phyloP scores from a whole-genome alignment of 129 eudicot genomes.

The Deinandra increscens region DNA sequence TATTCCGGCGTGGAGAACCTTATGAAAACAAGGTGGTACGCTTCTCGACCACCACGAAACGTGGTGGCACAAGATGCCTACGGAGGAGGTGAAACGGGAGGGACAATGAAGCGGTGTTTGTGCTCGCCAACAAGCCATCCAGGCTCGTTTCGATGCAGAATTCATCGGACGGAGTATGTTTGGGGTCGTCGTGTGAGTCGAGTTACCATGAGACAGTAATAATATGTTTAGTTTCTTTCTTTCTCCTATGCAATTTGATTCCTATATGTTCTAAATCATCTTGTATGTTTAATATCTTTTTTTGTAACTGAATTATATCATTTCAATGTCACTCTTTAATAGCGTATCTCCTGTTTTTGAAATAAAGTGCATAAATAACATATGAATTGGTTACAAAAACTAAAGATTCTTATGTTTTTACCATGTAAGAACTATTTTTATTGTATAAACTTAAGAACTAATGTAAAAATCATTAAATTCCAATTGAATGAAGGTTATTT shows the following conservation, averaged over 20 bases:
- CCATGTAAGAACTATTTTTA: too few relatives aligned
- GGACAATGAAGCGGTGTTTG: constrained; percentile 39
- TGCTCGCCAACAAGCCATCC: constrained; percentile 76
- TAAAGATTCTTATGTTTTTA: too few relatives aligned
- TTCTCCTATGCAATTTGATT: constrained; percentile 14
- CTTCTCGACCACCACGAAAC: constrained; percentile 26
- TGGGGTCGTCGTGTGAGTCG: constrained; percentile 45
- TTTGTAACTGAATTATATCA: constrained; percentile 19
- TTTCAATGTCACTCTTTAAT: background rate
- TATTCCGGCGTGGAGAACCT: constrained; percentile 24
- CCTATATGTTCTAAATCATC: constrained; percentile 10
- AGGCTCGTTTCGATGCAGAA: constrained; percentile 70
- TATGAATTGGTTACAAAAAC: too few relatives aligned
- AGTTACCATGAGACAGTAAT: constrained; percentile 8
- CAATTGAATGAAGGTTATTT: too few relatives aligned
- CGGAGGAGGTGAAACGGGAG: constrained; percentile 19
- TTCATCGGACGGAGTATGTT: constrained; percentile 53
- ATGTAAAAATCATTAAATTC: too few relatives aligned
- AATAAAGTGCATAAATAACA: too few relatives aligned
- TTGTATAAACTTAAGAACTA: too few relatives aligned
- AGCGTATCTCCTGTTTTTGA: too few relatives aligned
- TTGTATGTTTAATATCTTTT: constrained; percentile 24
- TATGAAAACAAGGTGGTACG: constrained; percentile 30
- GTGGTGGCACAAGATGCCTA: constrained; percentile 16
- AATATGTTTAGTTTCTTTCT: constrained; percentile 12